phyloP scores from a whole-genome alignment of 225 moss, liverwort and hornwort genomes.

The Asterella californica region DNA sequence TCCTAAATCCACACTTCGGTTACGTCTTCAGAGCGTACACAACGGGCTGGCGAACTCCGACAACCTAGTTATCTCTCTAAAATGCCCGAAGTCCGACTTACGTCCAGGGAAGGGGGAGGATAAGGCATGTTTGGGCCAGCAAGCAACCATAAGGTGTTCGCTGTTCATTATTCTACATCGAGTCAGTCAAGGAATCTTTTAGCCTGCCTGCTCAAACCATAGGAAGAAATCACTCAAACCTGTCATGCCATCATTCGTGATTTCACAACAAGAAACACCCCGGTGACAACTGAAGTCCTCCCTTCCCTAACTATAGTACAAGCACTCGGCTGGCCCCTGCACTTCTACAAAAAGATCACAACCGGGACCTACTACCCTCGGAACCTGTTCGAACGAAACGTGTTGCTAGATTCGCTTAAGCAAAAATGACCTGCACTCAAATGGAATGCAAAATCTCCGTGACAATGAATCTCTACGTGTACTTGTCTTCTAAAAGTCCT shows the following conservation, averaged over 20 bases:
- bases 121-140: no score
- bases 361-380: constrained; percentile 27
- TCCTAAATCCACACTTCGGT: no score
- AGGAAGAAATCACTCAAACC: neutral
- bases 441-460: constrained; percentile 12
- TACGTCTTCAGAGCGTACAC: no score
- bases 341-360: constrained; percentile 16
- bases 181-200: no score
- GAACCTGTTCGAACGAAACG: constrained; percentile 22
- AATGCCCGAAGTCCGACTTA: no score
- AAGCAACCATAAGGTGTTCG: no score
- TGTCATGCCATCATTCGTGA: neutral
- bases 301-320: constrained; percentile 34
- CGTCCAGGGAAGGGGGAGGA: no score
- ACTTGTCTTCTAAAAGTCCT: constrained; percentile 42
- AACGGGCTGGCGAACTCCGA: no score
- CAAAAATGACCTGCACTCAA: constrained; percentile 36
- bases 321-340: constrained; percentile 20
- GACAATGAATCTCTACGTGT: neutral
- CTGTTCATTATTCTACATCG: no score
- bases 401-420: constrained; percentile 13
- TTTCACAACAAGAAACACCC: neutral
- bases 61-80: no score
- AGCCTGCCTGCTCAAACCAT: neutral
- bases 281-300: constrained; percentile 10